phyloP scores from a whole-genome alignment of 2,329 filamentous ascomycete species.

The Pseudogymnoascus sp. region DNA sequence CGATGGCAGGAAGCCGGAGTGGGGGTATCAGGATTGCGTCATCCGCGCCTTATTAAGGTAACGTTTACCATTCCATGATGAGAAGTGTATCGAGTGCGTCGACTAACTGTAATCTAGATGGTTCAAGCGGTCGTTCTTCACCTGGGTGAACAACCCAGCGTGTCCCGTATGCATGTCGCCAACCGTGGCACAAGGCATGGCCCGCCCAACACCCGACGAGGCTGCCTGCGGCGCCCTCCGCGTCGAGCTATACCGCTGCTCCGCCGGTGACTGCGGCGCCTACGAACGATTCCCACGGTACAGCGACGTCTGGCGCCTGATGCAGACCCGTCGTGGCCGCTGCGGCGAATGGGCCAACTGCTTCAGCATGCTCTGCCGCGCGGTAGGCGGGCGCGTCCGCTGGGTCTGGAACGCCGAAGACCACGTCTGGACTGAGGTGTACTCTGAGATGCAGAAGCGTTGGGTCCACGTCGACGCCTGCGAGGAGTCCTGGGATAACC shows the following conservation, averaged over 20 bases:
- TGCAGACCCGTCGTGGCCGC: conserved; percentile 79
- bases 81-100: conserved; percentile 3
- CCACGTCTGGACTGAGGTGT: conserved; percentile 96
- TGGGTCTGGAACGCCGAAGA: conserved; percentile 99
- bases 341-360: conserved; percentile 97
- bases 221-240: conserved; percentile 77
- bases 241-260: conserved; percentile 88
- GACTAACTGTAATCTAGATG: conserved; percentile 49
- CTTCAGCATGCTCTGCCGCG: conserved; percentile 96
- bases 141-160: conserved; percentile 91
- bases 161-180: conserved; percentile 76
- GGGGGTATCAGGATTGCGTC: conserved; percentile 97
- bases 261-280: conserved; percentile 62
- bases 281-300: conserved; percentile 91
- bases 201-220: conserved; percentile 80
- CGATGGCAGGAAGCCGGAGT: conserved; percentile 71
- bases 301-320: conserved; percentile 85
- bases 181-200: conserved; percentile 76
- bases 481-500: conserved; percentile 93
- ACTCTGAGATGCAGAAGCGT: conserved; percentile 83
- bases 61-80: conserved; percentile 16
- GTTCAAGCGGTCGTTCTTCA: conserved; percentile 94
- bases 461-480: conserved; percentile 98
- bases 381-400: conserved; percentile 80
- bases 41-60: conserved; percentile 79